Evolutionary conservation across 1,139 yeast species (phyloP).

Genomic region (Pichia sp.): DNA sequence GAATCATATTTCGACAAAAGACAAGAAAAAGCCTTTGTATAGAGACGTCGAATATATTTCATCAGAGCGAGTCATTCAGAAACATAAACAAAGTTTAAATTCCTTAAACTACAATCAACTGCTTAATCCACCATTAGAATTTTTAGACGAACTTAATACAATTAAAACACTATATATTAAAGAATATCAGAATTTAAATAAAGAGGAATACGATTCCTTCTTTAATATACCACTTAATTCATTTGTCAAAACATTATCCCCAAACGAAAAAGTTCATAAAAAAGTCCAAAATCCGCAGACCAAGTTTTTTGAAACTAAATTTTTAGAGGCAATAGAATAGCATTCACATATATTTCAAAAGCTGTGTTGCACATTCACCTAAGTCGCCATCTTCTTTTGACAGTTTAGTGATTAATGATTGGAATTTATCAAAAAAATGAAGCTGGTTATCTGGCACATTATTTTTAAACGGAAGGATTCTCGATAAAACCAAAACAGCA

Average conservation of each 20-base stretch:
- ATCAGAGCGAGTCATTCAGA: slow-evolving; percentile 41
- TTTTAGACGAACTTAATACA: slow-evolving; percentile 15
- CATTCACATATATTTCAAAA: slow-evolving; percentile 3
- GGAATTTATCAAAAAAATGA: neutral
- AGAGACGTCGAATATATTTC: slow-evolving; percentile 38
- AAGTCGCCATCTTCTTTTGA: neutral
- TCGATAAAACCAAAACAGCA: slow-evolving; percentile 2
- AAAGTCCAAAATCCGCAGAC: slow-evolving; percentile 27
- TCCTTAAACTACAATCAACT: slow-evolving; percentile 11
- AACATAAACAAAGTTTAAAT: slow-evolving; percentile 15
- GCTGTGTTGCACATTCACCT: neutral
- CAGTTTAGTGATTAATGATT: neutral
- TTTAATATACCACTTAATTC: slow-evolving; percentile 16
- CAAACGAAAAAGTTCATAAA: slow-evolving; percentile 12
- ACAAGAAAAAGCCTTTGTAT: slow-evolving; percentile 18
- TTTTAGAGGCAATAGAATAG: slow-evolving; percentile 2
- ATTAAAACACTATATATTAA: slow-evolving; percentile 15
- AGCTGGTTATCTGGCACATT: neutral
- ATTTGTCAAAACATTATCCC: slow-evolving; percentile 23
- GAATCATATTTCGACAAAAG: slow-evolving; percentile 37
- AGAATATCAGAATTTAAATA: slow-evolving; percentile 9
- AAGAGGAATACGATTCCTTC: slow-evolving; percentile 9
- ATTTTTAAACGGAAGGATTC: neutral
- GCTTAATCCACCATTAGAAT: slow-evolving; percentile 13
- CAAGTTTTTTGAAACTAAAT: slow-evolving; percentile 15